Conservation (phyloP, 345 rosid species). For the Boechera retrofracta region DNA sequence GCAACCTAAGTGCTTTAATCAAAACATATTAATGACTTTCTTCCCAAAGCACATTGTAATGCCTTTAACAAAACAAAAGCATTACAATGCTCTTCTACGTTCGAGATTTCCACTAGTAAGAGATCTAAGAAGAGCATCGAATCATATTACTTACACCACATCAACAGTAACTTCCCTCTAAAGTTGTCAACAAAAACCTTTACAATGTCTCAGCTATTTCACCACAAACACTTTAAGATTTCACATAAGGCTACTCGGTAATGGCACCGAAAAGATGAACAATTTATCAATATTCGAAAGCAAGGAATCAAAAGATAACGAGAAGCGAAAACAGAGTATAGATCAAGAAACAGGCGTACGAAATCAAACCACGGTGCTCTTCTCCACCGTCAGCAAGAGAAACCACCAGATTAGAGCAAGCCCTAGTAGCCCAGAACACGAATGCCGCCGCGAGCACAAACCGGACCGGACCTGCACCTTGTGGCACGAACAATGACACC, state of each 20-base stretch:
- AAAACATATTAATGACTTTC: background rate
- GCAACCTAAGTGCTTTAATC: background rate
- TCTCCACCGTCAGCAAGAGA: constrained; percentile 87
- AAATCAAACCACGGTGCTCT: constrained; percentile 83
- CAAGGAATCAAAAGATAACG: constrained; percentile 65
- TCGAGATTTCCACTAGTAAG: background rate
- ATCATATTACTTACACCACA: background rate
- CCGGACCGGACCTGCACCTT: constrained; percentile 53
- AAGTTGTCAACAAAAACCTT: background rate
- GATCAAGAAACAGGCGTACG: constrained; percentile 94
- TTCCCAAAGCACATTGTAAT: background rate
- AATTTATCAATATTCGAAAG: constrained; percentile 9
- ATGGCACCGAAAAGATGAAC: constrained; percentile 7
- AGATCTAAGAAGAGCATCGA: background rate
- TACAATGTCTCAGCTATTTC: constrained; percentile 33
- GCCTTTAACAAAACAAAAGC: background rate
- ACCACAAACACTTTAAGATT: background rate
- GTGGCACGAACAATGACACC: constrained; percentile 73
- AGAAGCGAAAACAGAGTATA: constrained; percentile 92
- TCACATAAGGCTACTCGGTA: background rate
- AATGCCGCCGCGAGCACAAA: constrained; percentile 58
- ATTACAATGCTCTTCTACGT: background rate
- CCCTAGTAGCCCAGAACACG: constrained; percentile 86
- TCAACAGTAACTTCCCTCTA: constrained; percentile 15
- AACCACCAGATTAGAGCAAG: constrained; percentile 74